A percentile compares a stretch with the other conserved stretches of the same genome.
Conservation (phyloP, 768 basidiomycete genomes). For the Boletus subparvulus region DNA sequence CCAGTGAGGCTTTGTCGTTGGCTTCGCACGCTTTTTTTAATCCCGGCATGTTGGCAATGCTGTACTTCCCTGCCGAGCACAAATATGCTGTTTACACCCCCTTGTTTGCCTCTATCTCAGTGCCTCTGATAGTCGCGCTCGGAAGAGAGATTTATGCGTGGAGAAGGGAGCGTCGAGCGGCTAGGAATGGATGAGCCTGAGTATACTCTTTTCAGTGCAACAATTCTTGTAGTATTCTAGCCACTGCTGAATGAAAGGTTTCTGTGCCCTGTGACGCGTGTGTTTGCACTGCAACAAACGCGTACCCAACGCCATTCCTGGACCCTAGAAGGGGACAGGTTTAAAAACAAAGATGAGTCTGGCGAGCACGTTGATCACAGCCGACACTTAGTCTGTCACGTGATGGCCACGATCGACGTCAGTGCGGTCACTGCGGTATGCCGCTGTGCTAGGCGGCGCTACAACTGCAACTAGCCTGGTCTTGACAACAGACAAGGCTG, state of each 20-base stretch:
- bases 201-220: not conserved
- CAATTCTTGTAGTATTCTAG: conserved; percentile 8
- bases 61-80: conserved; percentile 98
- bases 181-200: conserved; percentile 12
- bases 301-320: conserved; percentile 7
- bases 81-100: conserved; percentile 97
- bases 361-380: not conserved
- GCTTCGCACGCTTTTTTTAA: conserved; percentile 93
- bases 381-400: conserved; percentile 18
- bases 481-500: conserved; percentile 9
- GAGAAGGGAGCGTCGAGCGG: conserved; percentile 34
- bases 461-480: not conserved
- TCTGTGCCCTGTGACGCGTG: conserved; percentile 10
- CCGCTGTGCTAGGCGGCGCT: too few relatives aligned
- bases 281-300: conserved; percentile 14
- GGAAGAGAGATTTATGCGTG: conserved; percentile 71
- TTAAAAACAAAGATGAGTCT: too few relatives aligned
- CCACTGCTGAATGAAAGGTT: conserved; percentile 6
- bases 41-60: conserved; percentile 90
- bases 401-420: conserved; percentile 23
- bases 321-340: too few relatives aligned
- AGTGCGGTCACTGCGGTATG: conserved; percentile 4
- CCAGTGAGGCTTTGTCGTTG: conserved; percentile 58
- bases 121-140: conserved; percentile 76
- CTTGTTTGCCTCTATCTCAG: conserved; percentile 85